These are phyloP conservation scores for Gossypium longicalyx DNA, from an alignment of 345 rosid genomes.

Conservation along the genomic window DNA sequence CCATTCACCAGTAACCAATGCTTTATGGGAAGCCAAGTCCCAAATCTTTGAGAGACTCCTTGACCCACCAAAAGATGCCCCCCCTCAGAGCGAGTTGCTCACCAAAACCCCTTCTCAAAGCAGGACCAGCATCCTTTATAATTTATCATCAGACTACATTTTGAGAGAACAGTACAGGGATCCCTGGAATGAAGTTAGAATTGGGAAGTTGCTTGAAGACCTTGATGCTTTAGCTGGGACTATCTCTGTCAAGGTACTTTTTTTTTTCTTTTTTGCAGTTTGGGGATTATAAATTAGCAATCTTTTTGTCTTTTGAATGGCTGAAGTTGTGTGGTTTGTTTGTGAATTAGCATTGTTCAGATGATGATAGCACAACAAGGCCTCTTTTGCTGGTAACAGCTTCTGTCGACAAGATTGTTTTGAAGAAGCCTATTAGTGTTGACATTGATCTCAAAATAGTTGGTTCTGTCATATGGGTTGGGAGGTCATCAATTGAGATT, in stretches of 20 bases:
- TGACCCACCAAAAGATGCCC: conserved; percentile 22
- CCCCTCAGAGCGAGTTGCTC: conserved; percentile 30
- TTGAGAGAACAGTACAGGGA: conserved; percentile 82
- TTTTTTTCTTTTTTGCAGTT: neutral
- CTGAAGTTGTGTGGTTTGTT: conserved; percentile 11
- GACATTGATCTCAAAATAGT: conserved; percentile 30
- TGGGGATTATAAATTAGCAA: neutral
- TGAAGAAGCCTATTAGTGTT: conserved; percentile 66
- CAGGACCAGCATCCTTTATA: conserved; percentile 65
- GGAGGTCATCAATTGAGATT: conserved; percentile 86
- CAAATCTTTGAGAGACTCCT: conserved; percentile 43
- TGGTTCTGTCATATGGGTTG: conserved; percentile 91
- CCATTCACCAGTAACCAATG: conserved; percentile 85
- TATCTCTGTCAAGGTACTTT: conserved; percentile 63
- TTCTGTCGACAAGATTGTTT: conserved; percentile 75
- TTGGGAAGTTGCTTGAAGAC: conserved; percentile 81
- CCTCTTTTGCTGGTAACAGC: conserved; percentile 79
- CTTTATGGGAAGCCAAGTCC: conserved; percentile 86
- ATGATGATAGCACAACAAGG: conserved; percentile 49
- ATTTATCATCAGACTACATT: conserved; percentile 67
- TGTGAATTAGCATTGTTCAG: conserved; percentile 57
- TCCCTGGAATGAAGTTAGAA: conserved; percentile 81
- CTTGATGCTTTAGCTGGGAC: conserved; percentile 97
- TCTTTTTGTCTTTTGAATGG: neutral
- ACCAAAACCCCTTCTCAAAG: conserved; percentile 59